phyloP scores from a whole-genome alignment of 257 asterid species.

The Cinchona pubescens region DNA sequence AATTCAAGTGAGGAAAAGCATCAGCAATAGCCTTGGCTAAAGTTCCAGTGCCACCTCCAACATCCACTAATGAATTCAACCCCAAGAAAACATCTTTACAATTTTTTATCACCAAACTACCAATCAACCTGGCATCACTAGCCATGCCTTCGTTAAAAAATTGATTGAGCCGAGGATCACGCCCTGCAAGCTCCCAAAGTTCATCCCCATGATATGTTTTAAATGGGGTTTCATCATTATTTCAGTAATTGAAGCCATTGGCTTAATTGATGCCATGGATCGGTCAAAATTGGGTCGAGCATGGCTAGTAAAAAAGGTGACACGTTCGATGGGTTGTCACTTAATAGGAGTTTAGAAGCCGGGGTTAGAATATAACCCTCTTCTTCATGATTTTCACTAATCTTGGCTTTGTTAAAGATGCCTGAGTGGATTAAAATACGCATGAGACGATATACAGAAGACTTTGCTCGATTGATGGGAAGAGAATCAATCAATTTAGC shows the following conservation, averaged over 20 bases:
- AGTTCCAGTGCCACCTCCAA: conserved; percentile 40
- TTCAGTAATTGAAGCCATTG: conserved; percentile 21
- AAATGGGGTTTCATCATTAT: conserved; percentile 17
- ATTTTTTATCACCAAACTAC: conserved; percentile 6
- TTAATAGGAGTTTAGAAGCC: conserved; percentile 20
- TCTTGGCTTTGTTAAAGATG: conserved; percentile 14
- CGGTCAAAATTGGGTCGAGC: conserved; percentile 19
- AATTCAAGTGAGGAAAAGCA: conserved; percentile 22
- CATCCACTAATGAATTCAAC: conserved; percentile 29
- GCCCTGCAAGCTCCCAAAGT: conserved; percentile 23
- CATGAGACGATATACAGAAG: conserved; percentile 27
- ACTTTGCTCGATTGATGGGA: conserved; percentile 19
- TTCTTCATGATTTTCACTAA: too few relatives aligned
- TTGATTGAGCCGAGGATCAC: conserved; percentile 13
- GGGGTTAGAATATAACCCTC: conserved; percentile 19
- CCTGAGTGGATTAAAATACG: conserved; percentile 27
- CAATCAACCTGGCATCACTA: conserved; percentile 19
- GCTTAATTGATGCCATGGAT: conserved; percentile 20
- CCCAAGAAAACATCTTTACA: conserved; percentile 23
- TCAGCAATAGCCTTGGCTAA: conserved; percentile 24
- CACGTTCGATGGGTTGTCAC: conserved; percentile 19
- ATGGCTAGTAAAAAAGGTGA: conserved; percentile 14
- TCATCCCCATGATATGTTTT: conserved; percentile 13
- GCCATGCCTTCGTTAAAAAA: conserved; percentile 32
- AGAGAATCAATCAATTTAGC: conserved; percentile 11